These are phyloP conservation scores for Pseudogymnoascus sp. DNA, from an alignment of 2,329 filamentous ascomycete genomes.

Conservation along the genomic window DNA sequence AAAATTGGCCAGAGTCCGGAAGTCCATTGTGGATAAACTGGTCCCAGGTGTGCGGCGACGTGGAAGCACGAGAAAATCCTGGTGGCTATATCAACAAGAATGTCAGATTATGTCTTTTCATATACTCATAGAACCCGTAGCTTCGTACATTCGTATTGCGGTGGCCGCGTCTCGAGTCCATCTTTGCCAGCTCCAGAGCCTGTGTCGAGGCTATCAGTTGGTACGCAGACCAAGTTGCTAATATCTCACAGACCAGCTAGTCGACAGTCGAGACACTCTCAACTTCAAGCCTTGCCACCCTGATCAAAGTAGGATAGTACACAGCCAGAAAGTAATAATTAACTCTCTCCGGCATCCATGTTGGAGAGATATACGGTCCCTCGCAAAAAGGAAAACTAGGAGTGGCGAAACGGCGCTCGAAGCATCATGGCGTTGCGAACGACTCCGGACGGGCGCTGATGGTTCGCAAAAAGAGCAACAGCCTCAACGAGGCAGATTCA, in stretches of 20 bases:
- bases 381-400: slow-evolving; percentile 4
- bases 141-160: slow-evolving; percentile 6
- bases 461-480: neutral
- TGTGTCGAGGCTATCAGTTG: neutral
- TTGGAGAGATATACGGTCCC: neutral
- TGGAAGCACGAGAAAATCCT: neutral
- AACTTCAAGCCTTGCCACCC: neutral
- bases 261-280: neutral
- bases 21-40: neutral
- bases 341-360: neutral
- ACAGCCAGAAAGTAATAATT: neutral
- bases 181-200: neutral
- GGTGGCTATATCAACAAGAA: neutral
- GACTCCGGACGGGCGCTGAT: neutral
- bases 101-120: neutral
- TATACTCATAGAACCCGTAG: neutral
- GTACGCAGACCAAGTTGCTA: neutral
- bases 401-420: neutral
- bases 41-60: neutral
- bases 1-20: neutral
- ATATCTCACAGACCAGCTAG: neutral
- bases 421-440: slow-evolving; percentile 5
- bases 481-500: neutral
- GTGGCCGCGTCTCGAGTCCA: neutral
- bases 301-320: neutral